These are phyloP conservation scores for Chrysoporthe cubensis DNA, from an alignment of 2,329 filamentous ascomycete genomes.

Conservation along the genomic window DNA sequence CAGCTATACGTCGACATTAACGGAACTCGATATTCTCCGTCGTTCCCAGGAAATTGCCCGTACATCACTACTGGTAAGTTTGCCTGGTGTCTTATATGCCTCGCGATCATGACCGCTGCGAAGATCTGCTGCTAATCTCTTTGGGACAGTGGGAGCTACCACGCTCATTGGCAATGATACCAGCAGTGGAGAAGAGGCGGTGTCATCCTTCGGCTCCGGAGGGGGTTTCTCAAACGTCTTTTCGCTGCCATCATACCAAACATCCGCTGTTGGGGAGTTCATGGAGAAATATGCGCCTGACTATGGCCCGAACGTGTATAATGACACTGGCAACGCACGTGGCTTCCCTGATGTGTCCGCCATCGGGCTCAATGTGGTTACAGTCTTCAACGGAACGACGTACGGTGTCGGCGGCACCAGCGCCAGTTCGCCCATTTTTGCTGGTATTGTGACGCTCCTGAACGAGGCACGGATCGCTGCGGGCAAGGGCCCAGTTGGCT, in stretches of 20 bases:
- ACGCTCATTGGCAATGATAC: constrained; percentile 23
- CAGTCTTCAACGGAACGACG: constrained; percentile 34
- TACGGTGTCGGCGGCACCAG: constrained; percentile 37
- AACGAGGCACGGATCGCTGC: constrained; percentile 47
- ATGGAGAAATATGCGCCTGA: constrained; percentile 42
- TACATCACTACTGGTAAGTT: constrained; percentile 32
- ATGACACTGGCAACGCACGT: constrained; percentile 43
- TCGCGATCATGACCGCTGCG: background rate
- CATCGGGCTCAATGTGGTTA: constrained; percentile 48
- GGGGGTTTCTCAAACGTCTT: constrained; percentile 55
- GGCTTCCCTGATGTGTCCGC: constrained; percentile 57
- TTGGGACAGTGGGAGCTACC: constrained; percentile 18
- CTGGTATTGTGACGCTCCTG: constrained; percentile 46
- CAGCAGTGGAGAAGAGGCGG: constrained; percentile 31
- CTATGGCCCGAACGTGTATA: constrained; percentile 50
- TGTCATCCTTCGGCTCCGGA: constrained; percentile 39
- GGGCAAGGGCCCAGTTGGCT: constrained; percentile 44
- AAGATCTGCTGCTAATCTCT: constrained; percentile 8
- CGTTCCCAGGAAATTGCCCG: constrained; percentile 22
- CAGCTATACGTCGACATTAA: constrained; percentile 20
- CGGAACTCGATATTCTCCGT: constrained; percentile 25
- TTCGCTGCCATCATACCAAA: constrained; percentile 46
- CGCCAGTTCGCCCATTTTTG: constrained; percentile 46
- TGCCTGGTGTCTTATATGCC: constrained; percentile 25
- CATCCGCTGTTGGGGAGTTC: constrained; percentile 42